phyloP scores from a whole-genome alignment of 257 asterid genomes.

The Solanum neorickii region DNA sequence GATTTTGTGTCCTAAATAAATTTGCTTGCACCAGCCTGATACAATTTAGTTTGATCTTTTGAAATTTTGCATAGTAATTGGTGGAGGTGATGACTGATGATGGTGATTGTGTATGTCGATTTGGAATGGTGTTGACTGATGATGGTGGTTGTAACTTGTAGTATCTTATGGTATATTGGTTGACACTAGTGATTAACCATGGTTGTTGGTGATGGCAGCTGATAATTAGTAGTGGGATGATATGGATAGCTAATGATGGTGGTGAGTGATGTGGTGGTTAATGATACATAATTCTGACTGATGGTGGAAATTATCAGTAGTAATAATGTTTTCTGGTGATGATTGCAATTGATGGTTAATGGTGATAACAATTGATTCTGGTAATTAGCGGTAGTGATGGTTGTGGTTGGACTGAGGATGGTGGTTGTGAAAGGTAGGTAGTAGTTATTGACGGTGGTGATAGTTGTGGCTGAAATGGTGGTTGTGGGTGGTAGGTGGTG shows the following conservation, averaged over 20 bases:
- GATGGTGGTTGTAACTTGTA: background rate
- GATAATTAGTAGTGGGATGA: background rate
- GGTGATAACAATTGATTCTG: background rate
- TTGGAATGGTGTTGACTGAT: background rate
- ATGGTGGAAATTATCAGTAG: background rate
- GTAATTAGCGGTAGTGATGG: background rate
- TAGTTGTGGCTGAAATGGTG: background rate
- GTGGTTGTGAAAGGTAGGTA: background rate
- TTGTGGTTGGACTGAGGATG: background rate
- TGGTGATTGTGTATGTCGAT: background rate
- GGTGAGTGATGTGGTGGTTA: background rate
- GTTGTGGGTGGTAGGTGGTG: background rate
- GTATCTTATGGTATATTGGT: background rate
- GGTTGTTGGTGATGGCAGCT: background rate
- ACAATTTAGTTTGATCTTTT: too few relatives aligned
- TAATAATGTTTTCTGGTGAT: background rate
- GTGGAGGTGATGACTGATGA: background rate
- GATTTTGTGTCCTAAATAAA: too few relatives aligned
- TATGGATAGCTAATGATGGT: background rate
- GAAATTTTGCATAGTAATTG: background rate
- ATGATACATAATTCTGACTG: background rate
- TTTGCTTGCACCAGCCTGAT: too few relatives aligned
- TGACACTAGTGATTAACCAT: background rate
- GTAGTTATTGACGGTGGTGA: background rate
- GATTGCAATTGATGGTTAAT: background rate